These are phyloP conservation scores for Metschnikowia santaceciliae DNA, from an alignment of 805 yeast genomes.

Conservation along the genomic window DNA sequence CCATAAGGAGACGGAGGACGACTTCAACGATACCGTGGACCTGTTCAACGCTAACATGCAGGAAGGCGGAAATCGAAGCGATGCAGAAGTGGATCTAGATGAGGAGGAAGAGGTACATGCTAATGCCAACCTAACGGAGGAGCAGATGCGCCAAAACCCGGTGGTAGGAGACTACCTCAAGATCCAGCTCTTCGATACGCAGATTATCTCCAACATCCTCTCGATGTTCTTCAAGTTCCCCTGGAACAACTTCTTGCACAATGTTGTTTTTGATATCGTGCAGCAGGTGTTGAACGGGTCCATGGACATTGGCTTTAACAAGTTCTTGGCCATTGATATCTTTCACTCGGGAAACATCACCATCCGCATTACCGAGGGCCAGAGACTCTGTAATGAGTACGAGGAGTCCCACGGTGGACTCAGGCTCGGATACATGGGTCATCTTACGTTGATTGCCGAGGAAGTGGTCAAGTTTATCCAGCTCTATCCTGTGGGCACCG, in stretches of 20 bases:
- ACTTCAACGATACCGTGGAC: slow-evolving; percentile 34
- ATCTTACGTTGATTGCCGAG: slow-evolving; percentile 30
- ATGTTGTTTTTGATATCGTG: slow-evolving; percentile 45
- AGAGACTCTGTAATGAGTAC: slow-evolving; percentile 31
- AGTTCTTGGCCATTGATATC: slow-evolving; percentile 50
- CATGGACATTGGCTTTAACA: slow-evolving; percentile 48
- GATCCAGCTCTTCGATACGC: slow-evolving; percentile 41
- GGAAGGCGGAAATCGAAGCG: slow-evolving; percentile 21
- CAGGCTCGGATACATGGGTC: slow-evolving; percentile 30
- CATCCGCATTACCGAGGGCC: slow-evolving; percentile 42
- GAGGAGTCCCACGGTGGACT: slow-evolving; percentile 25
- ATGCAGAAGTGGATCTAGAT: slow-evolving; percentile 22
- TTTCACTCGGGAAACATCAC: slow-evolving; percentile 48
- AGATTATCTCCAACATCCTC: slow-evolving; percentile 38
- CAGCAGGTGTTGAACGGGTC: slow-evolving; percentile 46
- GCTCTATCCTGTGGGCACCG: slow-evolving; percentile 36
- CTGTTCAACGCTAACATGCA: slow-evolving; percentile 29
- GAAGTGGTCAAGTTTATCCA: slow-evolving; percentile 30
- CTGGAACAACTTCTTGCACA: slow-evolving; percentile 46
- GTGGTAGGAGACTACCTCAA: slow-evolving; percentile 43
- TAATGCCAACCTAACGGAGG: slow-evolving; percentile 41
- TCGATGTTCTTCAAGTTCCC: slow-evolving; percentile 45
- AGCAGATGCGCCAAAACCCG: slow-evolving; percentile 38
- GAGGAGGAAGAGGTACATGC: slow-evolving; percentile 42
- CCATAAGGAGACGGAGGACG: slow-evolving; percentile 10